Conservation (phyloP, 2,329 filamentous ascomycete genomes). For the Curvularia eragrostidis region DNA sequence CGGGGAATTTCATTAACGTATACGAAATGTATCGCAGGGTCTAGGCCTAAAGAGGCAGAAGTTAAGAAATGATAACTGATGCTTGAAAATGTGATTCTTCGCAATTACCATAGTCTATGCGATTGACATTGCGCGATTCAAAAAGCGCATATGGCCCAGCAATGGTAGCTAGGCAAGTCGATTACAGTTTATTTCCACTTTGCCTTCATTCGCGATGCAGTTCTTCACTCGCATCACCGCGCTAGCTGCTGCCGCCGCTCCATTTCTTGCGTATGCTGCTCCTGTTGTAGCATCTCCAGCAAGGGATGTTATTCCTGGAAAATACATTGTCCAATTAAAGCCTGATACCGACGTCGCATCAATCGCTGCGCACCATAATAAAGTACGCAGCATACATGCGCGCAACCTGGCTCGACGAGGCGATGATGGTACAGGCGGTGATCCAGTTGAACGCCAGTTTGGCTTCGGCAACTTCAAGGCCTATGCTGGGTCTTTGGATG, state of each 20-base stretch:
- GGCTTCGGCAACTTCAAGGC: conserved; percentile 40
- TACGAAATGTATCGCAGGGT: background rate
- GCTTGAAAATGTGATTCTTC: background rate
- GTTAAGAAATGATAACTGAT: conserved; percentile 12
- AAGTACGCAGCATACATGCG: conserved; percentile 39
- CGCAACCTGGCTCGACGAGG: conserved; percentile 36
- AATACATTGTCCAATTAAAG: conserved; percentile 55
- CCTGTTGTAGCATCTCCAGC: conserved; percentile 20
- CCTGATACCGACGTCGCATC: conserved; percentile 38
- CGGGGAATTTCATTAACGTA: background rate
- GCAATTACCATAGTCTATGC: conserved; percentile 2
- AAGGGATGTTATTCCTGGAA: conserved; percentile 42
- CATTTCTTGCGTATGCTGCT: conserved; percentile 33
- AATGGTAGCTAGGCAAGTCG: background rate
- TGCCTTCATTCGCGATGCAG: conserved; percentile 29
- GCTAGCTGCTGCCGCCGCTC: conserved; percentile 31
- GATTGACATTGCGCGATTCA: background rate
- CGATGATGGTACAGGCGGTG: conserved; percentile 18
- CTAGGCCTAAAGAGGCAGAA: conserved; percentile 10
- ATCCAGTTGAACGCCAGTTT: conserved; percentile 39
- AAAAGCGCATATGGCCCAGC: conserved; percentile 8
- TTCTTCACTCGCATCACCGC: conserved; percentile 36
- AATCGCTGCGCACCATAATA: conserved; percentile 34
- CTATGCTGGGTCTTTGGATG: conserved; percentile 43
- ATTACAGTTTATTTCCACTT: background rate